A percentile compares a stretch with the other conserved stretches of the same genome.
These are phyloP conservation scores for Trichoderma aggressivum DNA, from an alignment of 2,329 filamentous ascomycete species.

Conservation along the genomic window DNA sequence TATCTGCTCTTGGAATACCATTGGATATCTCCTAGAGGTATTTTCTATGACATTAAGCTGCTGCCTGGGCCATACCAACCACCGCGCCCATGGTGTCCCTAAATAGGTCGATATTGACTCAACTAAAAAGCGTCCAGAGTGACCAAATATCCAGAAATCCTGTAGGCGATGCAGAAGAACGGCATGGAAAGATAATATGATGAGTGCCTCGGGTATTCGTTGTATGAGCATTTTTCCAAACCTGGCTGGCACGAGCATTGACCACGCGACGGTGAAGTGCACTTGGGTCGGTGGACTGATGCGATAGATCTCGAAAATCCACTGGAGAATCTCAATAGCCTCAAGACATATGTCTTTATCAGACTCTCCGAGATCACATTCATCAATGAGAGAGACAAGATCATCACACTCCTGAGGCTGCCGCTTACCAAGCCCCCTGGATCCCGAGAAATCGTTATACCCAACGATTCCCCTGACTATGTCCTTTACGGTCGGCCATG, in stretches of 20 bases:
- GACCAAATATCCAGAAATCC: constrained; percentile 34
- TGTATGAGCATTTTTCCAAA: constrained; percentile 36
- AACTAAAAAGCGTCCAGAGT: constrained; percentile 10
- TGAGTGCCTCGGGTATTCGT: constrained; percentile 39
- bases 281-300: neutral
- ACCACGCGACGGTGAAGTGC: constrained; percentile 21
- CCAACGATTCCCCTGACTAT: neutral
- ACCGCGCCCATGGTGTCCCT: neutral
- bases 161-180: constrained; percentile 37
- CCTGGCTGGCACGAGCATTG: constrained; percentile 23
- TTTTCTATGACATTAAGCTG: neutral
- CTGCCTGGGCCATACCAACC: neutral
- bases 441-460: neutral
- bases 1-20: neutral
- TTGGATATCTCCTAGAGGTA: neutral
- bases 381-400: neutral
- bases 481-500: constrained; percentile 24
- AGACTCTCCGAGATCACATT: neutral
- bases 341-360: constrained; percentile 17
- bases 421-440: neutral
- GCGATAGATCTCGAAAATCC: constrained; percentile 19
- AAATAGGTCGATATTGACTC: constrained; percentile 2
- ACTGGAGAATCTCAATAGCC: constrained; percentile 20
- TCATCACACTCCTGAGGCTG: neutral
- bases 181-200: constrained; percentile 41